A percentile compares a stretch with the other conserved stretches of the same genome.
Conservation (phyloP, 306 rosid genomes). For the Lagenaria siceraria region DNA sequence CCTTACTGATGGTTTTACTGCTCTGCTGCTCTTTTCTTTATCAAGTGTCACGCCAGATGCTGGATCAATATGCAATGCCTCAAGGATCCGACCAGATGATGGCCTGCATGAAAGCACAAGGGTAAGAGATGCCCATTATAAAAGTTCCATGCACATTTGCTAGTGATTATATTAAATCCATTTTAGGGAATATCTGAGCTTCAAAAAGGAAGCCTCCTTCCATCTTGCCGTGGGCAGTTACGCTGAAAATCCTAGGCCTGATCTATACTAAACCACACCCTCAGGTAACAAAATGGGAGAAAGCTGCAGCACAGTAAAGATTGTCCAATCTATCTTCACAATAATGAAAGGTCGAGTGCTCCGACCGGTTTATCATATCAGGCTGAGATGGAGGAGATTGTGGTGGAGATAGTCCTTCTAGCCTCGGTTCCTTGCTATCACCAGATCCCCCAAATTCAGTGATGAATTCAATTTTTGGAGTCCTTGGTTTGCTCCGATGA, state of each 20-base stretch:
- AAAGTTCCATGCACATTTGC: conserved; percentile 20
- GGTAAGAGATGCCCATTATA: conserved; percentile 39
- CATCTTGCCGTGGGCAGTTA: conserved; percentile 52
- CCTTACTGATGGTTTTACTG: conserved; percentile 60
- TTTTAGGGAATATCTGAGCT: conserved; percentile 32
- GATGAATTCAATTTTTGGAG: conserved; percentile 85
- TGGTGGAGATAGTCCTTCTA: conserved; percentile 81
- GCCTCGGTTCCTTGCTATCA: conserved; percentile 47
- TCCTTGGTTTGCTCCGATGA: conserved; percentile 60
- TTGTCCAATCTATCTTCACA: conserved; percentile 95
- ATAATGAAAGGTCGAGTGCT: conserved; percentile 97
- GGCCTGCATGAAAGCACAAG: conserved; percentile 59
- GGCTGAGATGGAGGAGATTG: conserved; percentile 71
- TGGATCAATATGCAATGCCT: conserved; percentile 98
- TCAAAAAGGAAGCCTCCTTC: conserved; percentile 48
- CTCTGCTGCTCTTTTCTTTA: conserved; percentile 60
- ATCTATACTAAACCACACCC: conserved; percentile 76
- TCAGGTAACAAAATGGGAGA: conserved; percentile 63
- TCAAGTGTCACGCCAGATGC: conserved; percentile 81
- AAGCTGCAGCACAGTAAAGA: conserved; percentile 90
- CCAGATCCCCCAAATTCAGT: conserved; percentile 89
- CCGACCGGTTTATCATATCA: conserved; percentile 95
- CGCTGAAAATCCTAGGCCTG: conserved; percentile 57
- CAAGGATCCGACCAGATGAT: conserved; percentile 77
- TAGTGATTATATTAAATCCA: conserved; percentile 26